These are phyloP conservation scores for Aspergillus vadensis DNA, from an alignment of 2,329 filamentous ascomycete genomes.

Conservation along the genomic window DNA sequence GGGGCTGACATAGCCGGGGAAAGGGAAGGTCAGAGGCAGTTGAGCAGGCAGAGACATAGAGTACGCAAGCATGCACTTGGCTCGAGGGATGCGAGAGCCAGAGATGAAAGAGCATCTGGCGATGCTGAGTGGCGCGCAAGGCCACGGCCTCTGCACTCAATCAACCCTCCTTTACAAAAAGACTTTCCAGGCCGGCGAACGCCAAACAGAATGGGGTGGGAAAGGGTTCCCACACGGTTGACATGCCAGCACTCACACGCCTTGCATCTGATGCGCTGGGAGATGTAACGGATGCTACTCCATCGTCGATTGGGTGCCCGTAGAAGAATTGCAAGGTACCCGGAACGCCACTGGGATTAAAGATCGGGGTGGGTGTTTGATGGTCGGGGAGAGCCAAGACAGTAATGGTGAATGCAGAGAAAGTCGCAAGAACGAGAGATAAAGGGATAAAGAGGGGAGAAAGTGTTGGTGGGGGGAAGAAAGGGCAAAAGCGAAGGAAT, in stretches of 20 bases:
- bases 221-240: background rate
- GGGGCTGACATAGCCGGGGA: background rate
- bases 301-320: background rate
- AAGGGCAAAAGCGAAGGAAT: background rate
- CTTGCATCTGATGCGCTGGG: background rate
- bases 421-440: background rate
- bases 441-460: background rate
- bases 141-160: background rate
- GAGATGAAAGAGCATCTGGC: background rate
- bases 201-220: background rate
- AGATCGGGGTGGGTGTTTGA: background rate
- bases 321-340: background rate
- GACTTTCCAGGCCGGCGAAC: background rate
- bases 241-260: constrained; percentile 2
- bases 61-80: constrained; percentile 8
- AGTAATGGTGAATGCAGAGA: background rate
- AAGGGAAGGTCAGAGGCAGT: background rate
- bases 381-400: background rate
- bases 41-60: background rate
- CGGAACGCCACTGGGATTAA: background rate
- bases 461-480: background rate
- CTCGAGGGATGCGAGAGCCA: background rate
- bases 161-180: background rate
- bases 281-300: background rate
- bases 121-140: background rate